Base-by-base conservation (phyloP, 2,329 filamentous ascomycete species). In the Fusarium sp. region DNA sequence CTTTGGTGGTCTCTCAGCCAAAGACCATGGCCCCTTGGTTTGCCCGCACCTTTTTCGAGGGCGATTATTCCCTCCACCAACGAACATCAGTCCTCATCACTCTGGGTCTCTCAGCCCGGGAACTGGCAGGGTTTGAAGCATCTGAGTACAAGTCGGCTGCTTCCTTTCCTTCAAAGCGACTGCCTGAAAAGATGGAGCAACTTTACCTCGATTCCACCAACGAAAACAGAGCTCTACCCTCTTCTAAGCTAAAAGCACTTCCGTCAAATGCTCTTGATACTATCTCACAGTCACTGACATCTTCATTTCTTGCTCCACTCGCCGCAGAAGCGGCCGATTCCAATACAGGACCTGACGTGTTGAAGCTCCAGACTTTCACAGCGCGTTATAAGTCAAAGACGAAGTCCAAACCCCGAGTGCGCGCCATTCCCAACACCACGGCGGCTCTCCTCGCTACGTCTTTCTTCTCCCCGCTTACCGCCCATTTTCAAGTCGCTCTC, bases 351-450 rank as follows among this genome's bases (percentile, higher is more conserved):
- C 94, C 96, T 0, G 89, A 94, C 68, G 87, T 91, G 7, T 87
- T 99, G 44, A 98, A 98, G 80, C 87, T 98, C 21, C 89, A 93
- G 26, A 97, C 91, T 4, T 97, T 98, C 78, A 95, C 91, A 12
- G 92, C 91, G 0, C 77, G 75, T 3, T 78, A 78, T 70, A 83
- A 74, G 61, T 73, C 74, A 36, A 76, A 66, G 52, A 60, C 71
- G 2, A 77, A 77, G 58, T 46, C 73, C 19, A 79, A 74, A 56
- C 80, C 80, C 2, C 81, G 81, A 17, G 68, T 83, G 28, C 85
- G 85, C 54, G 81, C 89, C 5, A 90, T 91, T 15, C 86, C 91
- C 12, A 97, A 97, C 74, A 89, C 89, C 10, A 88, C 97, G 1
- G 91, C 94, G 38, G 88, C 89, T 49, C 82, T 97, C 24, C 87